These are phyloP conservation scores for Juglanconis sp. DNA, from an alignment of 2,329 filamentous ascomycete genomes.

Conservation along the genomic window DNA sequence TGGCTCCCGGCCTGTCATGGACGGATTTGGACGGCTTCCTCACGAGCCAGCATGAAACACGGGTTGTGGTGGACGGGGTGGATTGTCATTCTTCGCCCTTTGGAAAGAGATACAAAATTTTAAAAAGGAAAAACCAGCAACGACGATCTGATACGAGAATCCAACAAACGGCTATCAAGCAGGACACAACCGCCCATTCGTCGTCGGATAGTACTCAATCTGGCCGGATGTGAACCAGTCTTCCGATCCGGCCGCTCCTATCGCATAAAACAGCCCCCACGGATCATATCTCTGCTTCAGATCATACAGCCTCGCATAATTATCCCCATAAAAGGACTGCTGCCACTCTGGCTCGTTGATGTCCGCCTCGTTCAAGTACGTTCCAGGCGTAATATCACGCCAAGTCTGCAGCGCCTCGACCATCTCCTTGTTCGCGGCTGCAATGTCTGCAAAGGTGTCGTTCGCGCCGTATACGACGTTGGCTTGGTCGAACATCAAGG, in stretches of 20 bases:
- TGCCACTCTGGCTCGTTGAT: constrained; percentile 18
- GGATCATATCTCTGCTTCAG: constrained; percentile 21
- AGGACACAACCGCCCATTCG: constrained; percentile 11
- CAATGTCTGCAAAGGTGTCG: constrained; percentile 25
- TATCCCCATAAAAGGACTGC: constrained; percentile 20
- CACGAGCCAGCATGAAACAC: too few relatives aligned
- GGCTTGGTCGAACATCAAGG: too few relatives aligned
- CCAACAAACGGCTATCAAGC: too few relatives aligned
- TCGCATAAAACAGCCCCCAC: constrained; percentile 16
- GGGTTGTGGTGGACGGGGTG: too few relatives aligned
- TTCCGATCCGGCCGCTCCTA: constrained; percentile 9
- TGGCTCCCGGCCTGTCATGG: too few relatives aligned
- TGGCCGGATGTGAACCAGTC: neutral
- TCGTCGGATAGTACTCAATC: neutral
- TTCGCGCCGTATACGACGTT: neutral
- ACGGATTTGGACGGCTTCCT: too few relatives aligned
- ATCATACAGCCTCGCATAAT: constrained; percentile 17
- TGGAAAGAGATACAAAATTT: too few relatives aligned
- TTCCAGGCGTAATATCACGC: neutral
- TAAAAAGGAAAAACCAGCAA: too few relatives aligned
- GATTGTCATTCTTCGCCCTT: too few relatives aligned
- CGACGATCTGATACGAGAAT: too few relatives aligned
- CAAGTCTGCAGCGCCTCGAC: neutral
- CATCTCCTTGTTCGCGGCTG: too few relatives aligned
- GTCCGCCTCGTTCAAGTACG: constrained; percentile 14